phyloP scores from a whole-genome alignment of 2,329 filamentous ascomycete genomes.

The Rhinocladiella similis region DNA sequence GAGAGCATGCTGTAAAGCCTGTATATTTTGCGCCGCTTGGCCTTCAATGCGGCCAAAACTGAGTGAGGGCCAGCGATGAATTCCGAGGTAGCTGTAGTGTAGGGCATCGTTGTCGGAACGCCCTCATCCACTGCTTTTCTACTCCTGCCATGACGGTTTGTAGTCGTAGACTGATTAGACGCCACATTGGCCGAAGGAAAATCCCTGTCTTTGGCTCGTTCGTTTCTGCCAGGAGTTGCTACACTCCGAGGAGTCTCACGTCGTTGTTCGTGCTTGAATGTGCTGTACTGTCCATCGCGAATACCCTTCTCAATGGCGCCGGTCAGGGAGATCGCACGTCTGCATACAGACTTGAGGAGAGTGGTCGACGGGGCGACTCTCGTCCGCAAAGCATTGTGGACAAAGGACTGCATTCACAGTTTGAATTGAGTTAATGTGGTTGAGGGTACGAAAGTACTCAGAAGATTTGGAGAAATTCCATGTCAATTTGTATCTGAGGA shows the following conservation, averaged over 20 bases:
- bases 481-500: background rate
- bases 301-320: slow-evolving; percentile 71
- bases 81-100: slow-evolving; percentile 84
- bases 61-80: slow-evolving; percentile 86
- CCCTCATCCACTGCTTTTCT: background rate
- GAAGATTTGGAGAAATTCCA: slow-evolving; percentile 1
- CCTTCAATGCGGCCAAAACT: slow-evolving; percentile 75
- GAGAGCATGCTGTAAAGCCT: slow-evolving; percentile 68
- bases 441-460: background rate
- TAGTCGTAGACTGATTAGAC: background rate
- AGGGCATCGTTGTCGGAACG: slow-evolving; percentile 48
- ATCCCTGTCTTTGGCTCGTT: background rate
- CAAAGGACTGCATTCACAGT: slow-evolving; percentile 16
- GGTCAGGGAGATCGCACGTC: slow-evolving; percentile 57
- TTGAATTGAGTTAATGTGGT: background rate
- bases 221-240: background rate
- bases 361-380: background rate
- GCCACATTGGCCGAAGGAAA: background rate
- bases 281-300: slow-evolving; percentile 40
- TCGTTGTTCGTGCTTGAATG: slow-evolving; percentile 14
- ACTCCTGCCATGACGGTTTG: background rate
- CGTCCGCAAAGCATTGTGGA: slow-evolving; percentile 19
- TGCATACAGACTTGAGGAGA: slow-evolving; percentile 4
- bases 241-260: slow-evolving; percentile 1
- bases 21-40: slow-evolving; percentile 72